These are phyloP conservation scores for Amanita subjunquillea DNA, from an alignment of 768 basidiomycete genomes.

Conservation along the genomic window DNA sequence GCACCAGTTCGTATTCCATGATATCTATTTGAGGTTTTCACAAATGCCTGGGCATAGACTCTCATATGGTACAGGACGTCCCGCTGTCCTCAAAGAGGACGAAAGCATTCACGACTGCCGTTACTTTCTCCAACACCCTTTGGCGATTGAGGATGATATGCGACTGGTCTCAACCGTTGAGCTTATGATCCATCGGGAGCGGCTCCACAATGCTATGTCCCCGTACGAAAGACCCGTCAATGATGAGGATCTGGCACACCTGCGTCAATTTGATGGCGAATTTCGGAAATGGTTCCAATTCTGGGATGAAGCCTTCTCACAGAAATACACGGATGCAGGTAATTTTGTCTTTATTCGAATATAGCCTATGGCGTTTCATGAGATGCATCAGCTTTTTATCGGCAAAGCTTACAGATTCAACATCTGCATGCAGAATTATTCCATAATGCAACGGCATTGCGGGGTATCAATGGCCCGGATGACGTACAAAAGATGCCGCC, in stretches of 20 bases:
- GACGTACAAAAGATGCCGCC: slow-evolving; percentile 80
- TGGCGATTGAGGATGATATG: slow-evolving; percentile 89
- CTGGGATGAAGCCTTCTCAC: slow-evolving; percentile 74
- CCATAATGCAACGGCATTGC: slow-evolving; percentile 74
- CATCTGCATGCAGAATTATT: slow-evolving; percentile 80
- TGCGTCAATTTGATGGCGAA: slow-evolving; percentile 65
- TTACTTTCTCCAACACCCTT: slow-evolving; percentile 72
- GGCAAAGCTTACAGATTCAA: slow-evolving; percentile 81
- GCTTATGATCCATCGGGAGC: slow-evolving; percentile 81
- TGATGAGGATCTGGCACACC: slow-evolving; percentile 60
- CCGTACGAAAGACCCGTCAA: slow-evolving; percentile 66
- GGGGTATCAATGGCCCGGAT: slow-evolving; percentile 76
- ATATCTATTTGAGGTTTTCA: not conserved
- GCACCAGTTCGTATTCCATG: slow-evolving; percentile 60
- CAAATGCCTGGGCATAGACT: slow-evolving; percentile 37
- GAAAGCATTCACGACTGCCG: slow-evolving; percentile 82
- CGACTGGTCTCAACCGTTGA: slow-evolving; percentile 92
- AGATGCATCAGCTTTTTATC: slow-evolving; percentile 61
- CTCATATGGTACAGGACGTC: slow-evolving; percentile 91
- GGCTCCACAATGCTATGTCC: slow-evolving; percentile 74
- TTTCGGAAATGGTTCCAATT: slow-evolving; percentile 76
- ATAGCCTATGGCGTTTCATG: not conserved
- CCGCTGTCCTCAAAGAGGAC: slow-evolving; percentile 87
- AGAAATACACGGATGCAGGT: slow-evolving; percentile 80
- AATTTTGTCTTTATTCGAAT: slow-evolving; percentile 10